phyloP scores from a whole-genome alignment of 78 protist genomes.

The Speleostelium caveatum region DNA sequence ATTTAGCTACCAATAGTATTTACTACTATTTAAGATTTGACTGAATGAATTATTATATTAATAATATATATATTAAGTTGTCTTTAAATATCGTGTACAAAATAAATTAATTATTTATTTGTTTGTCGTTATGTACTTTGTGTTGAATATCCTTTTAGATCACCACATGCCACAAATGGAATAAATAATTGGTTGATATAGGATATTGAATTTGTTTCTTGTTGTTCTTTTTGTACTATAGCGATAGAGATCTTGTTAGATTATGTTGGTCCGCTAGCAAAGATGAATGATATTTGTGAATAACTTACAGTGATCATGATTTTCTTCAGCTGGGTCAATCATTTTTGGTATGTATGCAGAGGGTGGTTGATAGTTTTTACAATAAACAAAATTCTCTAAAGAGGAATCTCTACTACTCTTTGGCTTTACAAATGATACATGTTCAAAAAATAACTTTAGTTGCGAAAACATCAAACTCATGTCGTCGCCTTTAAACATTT shows the following conservation, averaged over 20 bases:
- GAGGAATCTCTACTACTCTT: slow-evolving; percentile 87
- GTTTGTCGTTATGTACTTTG: neutral
- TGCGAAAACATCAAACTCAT: slow-evolving; percentile 89
- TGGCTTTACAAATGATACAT: slow-evolving; percentile 94
- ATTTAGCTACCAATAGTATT: too few relatives aligned
- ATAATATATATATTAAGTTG: too few relatives aligned
- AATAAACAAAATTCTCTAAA: slow-evolving; percentile 80
- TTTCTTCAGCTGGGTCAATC: slow-evolving; percentile 54
- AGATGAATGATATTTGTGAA: neutral
- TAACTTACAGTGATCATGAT: slow-evolving; percentile 25
- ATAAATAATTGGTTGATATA: slow-evolving; percentile 8
- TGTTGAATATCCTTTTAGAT: slow-evolving; percentile 27
- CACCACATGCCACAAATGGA: slow-evolving; percentile 74
- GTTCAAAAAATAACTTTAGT: slow-evolving; percentile 89
- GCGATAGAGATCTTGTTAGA: neutral
- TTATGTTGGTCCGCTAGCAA: neutral
- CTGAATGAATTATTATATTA: too few relatives aligned
- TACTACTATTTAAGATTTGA: too few relatives aligned
- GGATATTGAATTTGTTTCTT: neutral
- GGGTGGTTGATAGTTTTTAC: slow-evolving; percentile 91
- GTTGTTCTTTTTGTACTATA: neutral
- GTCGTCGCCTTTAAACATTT: slow-evolving; percentile 97
- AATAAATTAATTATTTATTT: too few relatives aligned
- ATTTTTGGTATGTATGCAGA: slow-evolving; percentile 77
- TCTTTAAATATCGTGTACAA: too few relatives aligned